phyloP scores from a whole-genome alignment of 2,329 filamentous ascomycete genomes.

The Leptographium procerum region DNA sequence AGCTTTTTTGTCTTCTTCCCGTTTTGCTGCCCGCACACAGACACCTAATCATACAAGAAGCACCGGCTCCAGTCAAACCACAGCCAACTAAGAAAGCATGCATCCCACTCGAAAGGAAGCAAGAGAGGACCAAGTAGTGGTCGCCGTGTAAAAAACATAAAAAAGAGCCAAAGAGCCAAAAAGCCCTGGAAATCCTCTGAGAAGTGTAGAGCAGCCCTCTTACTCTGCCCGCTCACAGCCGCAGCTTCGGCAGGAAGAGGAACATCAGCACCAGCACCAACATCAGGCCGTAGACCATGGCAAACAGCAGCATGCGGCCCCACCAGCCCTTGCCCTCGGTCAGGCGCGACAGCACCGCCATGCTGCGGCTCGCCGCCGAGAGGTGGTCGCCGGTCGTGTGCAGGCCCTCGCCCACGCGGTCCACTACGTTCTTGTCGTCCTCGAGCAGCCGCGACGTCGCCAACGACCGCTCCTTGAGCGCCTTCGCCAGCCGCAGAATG shows the following conservation, averaged over 20 bases:
- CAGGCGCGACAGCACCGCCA: slow-evolving; percentile 68
- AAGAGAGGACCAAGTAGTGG: too few species aligned
- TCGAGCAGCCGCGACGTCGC: slow-evolving; percentile 63
- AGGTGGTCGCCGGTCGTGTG: slow-evolving; percentile 67
- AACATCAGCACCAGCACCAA: slow-evolving; percentile 68
- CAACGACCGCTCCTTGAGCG: slow-evolving; percentile 64
- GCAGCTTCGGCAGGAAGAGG: slow-evolving; percentile 75
- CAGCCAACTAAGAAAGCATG: too few species aligned
- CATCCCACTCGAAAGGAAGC: too few species aligned
- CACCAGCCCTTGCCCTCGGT: slow-evolving; percentile 83
- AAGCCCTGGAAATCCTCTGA: too few species aligned
- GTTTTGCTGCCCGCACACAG: neutral
- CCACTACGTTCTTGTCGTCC: slow-evolving; percentile 57
- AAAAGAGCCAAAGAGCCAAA: too few species aligned
- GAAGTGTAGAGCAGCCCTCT: too few species aligned
- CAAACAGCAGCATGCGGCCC: slow-evolving; percentile 74
- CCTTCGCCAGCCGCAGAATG: slow-evolving; percentile 67
- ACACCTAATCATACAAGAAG: neutral
- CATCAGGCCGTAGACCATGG: slow-evolving; percentile 73
- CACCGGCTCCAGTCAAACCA: too few species aligned
- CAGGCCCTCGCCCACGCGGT: slow-evolving; percentile 60
- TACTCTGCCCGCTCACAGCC: slow-evolving; percentile 60
- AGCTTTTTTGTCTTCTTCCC: neutral
- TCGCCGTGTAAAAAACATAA: neutral
- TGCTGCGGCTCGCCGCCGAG: slow-evolving; percentile 62